Evolutionary conservation across 768 basidiomycete species (phyloP).

Genomic region (Boletus barrowsii): DNA sequence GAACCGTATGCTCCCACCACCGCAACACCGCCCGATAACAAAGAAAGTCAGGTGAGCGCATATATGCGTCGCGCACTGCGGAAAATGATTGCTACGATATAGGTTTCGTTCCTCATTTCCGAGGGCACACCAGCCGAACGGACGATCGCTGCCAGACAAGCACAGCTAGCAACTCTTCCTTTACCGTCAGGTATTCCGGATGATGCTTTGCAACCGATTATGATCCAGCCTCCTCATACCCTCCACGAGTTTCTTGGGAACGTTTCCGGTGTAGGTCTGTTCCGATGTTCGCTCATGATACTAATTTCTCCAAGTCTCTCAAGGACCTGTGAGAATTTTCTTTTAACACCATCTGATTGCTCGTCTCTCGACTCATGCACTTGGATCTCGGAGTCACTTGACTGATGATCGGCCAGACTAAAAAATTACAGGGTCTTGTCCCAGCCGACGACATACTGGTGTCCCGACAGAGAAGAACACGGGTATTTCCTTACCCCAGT

Average conservation of each 20-base stretch:
- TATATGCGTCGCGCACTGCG: slow-evolving; percentile 8
- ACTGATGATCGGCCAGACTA: slow-evolving; percentile 41
- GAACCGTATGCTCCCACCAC: background rate
- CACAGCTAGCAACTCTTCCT: slow-evolving; percentile 56
- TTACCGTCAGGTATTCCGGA: slow-evolving; percentile 62
- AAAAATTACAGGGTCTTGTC: slow-evolving; percentile 66
- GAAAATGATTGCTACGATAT: background rate
- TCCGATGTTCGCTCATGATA: background rate
- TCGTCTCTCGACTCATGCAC: background rate
- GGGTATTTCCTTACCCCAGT: slow-evolving; percentile 71
- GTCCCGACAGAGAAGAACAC: slow-evolving; percentile 78
- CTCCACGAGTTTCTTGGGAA: slow-evolving; percentile 68
- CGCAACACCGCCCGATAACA: background rate
- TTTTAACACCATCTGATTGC: background rate
- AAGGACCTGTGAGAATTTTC: slow-evolving; percentile 49
- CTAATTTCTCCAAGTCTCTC: slow-evolving; percentile 42
- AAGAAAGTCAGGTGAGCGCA: slow-evolving; percentile 16
- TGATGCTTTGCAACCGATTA: slow-evolving; percentile 64
- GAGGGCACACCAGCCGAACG: slow-evolving; percentile 30
- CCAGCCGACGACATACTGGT: slow-evolving; percentile 70
- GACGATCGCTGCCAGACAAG: slow-evolving; percentile 51
- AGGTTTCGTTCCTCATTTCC: slow-evolving; percentile 1
- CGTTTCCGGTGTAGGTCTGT: slow-evolving; percentile 49
- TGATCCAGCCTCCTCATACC: slow-evolving; percentile 60
- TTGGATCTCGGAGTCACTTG: background rate